Conservation (phyloP, 495 filamentous ascomycete species). For the Baudoinia panamericana region DNA sequence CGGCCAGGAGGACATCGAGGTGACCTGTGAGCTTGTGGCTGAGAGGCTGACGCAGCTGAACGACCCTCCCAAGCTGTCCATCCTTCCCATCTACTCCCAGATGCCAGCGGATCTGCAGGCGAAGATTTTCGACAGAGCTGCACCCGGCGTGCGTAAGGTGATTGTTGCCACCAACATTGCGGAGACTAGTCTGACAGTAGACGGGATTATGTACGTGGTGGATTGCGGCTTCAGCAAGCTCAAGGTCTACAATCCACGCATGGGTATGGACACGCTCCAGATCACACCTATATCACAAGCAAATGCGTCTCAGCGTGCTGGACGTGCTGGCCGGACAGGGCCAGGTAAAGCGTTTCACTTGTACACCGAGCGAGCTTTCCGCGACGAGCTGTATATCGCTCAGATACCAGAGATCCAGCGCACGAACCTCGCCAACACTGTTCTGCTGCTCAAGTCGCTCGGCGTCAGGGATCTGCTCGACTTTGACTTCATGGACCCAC, state of each 20-base stretch:
- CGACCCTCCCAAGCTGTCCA: conserved; percentile 86
- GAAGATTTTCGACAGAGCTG: conserved; percentile 88
- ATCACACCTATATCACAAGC: conserved; percentile 98
- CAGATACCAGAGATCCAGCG: conserved; percentile 98
- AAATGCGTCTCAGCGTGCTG: conserved; percentile 85
- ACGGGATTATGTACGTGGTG: conserved; percentile 99
- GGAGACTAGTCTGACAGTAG: conserved; percentile 94
- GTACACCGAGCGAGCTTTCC: conserved; percentile 88
- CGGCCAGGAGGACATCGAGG: conserved; percentile 96
- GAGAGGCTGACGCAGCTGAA: conserved; percentile 85
- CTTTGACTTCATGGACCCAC: conserved; percentile 99
- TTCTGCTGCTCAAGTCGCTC: conserved; percentile 84
- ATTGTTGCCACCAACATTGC: conserved; percentile 99
- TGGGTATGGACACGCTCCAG: conserved; percentile 98
- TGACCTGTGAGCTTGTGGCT: conserved; percentile 82
- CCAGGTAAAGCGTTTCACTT: conserved; percentile 92
- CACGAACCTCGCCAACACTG: conserved; percentile 89
- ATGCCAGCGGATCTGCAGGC: conserved; percentile 98
- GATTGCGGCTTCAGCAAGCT: conserved; percentile 93
- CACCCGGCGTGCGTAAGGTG: conserved; percentile 84
- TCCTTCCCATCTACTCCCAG: conserved; percentile 96
- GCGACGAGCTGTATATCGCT: conserved; percentile 93
- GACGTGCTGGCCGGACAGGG: conserved; percentile 86
- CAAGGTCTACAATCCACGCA: conserved; percentile 95
- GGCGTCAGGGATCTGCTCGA: conserved; percentile 91